These are phyloP conservation scores for Fomitiporia mediterranea DNA, from an alignment of 1,284 basidiomycete genomes.

Conservation along the genomic window DNA sequence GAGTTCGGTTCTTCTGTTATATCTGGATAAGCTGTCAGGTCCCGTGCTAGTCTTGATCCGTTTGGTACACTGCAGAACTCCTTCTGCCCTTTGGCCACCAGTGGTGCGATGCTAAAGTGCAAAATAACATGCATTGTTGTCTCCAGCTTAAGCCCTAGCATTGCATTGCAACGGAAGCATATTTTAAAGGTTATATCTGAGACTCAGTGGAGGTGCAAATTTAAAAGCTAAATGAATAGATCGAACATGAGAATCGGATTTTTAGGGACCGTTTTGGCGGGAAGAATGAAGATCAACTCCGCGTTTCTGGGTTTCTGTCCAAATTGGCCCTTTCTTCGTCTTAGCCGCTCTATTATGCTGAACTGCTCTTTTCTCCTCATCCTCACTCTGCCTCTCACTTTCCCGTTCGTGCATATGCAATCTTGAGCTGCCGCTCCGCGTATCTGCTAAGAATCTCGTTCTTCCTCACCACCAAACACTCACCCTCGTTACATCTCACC, in stretches of 20 bases:
- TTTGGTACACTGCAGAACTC: not conserved
- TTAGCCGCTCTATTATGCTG: slow-evolving; percentile 3
- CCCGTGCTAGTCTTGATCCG: slow-evolving; percentile 1
- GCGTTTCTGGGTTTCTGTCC: not conserved
- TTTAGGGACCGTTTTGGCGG: too few relatives aligned
- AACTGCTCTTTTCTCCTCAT: not conserved
- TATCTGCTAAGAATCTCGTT: not conserved
- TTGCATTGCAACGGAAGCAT: too few relatives aligned
- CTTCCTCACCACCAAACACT: not conserved
- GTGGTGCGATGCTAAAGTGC: not conserved
- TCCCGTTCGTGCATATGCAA: not conserved
- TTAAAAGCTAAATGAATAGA: too few relatives aligned
- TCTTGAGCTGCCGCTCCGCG: not conserved
- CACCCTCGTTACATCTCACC: slow-evolving; percentile 2
- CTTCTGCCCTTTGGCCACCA: not conserved
- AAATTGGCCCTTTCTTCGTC: not conserved
- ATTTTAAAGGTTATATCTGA: too few relatives aligned
- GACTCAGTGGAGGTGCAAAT: too few relatives aligned
- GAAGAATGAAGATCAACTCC: slow-evolving; percentile 12
- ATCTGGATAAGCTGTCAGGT: slow-evolving; percentile 4
- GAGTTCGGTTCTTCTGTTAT: not conserved
- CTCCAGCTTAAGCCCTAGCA: too few relatives aligned
- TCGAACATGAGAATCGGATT: slow-evolving; percentile 3
- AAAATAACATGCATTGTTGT: not conserved
- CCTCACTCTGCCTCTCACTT: not conserved